Evolutionary conservation across 139 green algal species (phyloP).

Genomic region (Micractinium conductrix): DNA sequence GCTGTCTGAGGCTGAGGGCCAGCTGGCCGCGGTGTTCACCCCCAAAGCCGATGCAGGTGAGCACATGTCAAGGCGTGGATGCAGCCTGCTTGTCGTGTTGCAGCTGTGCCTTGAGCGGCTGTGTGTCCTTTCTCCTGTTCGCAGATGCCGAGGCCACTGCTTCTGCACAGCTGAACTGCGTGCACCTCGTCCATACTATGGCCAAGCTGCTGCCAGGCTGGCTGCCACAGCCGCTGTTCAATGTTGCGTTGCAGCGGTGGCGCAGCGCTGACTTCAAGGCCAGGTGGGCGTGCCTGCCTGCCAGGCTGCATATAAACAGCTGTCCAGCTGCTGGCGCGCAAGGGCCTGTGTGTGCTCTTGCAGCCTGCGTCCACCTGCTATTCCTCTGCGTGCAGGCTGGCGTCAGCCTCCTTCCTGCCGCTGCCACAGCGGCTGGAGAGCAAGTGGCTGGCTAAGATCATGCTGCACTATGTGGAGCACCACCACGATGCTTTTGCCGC

Average conservation of each 20-base stretch:
- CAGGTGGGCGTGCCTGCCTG: slow-evolving; percentile 15
- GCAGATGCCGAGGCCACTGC: neutral
- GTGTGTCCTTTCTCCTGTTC: neutral
- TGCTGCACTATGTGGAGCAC: slow-evolving; percentile 76
- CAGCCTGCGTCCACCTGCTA: too few relatives aligned
- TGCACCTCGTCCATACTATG: slow-evolving; percentile 84
- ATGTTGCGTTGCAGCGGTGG: slow-evolving; percentile 66
- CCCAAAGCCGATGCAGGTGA: neutral
- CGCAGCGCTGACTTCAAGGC: slow-evolving; percentile 43
- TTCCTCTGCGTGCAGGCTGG: slow-evolving; percentile 33
- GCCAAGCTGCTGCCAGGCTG: slow-evolving; percentile 80
- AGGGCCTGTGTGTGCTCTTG: too few relatives aligned
- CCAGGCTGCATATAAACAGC: neutral
- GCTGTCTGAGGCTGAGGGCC: neutral
- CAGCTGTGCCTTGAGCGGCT: too few relatives aligned
- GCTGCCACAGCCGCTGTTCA: slow-evolving; percentile 67
- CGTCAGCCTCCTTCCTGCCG: slow-evolving; percentile 50
- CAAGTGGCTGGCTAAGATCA: slow-evolving; percentile 83
- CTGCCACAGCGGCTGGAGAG: slow-evolving; percentile 73
- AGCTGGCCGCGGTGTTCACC: neutral
- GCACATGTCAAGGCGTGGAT: too few relatives aligned
- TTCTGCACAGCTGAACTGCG: slow-evolving; percentile 60
- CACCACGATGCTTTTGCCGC: slow-evolving; percentile 68
- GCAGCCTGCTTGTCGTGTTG: too few relatives aligned
- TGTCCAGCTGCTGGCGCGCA: neutral